These are phyloP conservation scores for Fraxinus excelsior DNA, from an alignment of 257 asterid species.

Conservation along the genomic window DNA sequence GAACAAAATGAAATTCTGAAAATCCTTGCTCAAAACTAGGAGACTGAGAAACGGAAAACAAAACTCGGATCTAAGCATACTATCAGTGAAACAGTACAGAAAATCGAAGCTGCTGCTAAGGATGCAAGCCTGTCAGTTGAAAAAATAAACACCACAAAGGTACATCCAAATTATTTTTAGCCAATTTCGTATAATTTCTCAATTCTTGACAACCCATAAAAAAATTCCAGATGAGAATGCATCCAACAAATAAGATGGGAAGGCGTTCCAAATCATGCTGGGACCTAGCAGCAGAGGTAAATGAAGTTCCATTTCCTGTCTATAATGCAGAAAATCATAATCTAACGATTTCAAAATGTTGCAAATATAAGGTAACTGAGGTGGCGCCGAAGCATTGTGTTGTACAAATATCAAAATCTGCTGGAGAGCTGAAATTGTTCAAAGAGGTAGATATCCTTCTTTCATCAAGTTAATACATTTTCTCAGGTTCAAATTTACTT, in stretches of 20 bases:
- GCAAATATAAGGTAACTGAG: constrained; percentile 28
- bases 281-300: constrained; percentile 31
- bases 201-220: not conserved
- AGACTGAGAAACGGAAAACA: constrained; percentile 28
- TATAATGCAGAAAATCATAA: constrained; percentile 1
- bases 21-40: constrained; percentile 1
- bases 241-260: constrained; percentile 13
- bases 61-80: constrained; percentile 33
- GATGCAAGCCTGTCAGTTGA: constrained; percentile 28
- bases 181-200: not conserved
- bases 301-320: not conserved
- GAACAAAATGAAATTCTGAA: not conserved
- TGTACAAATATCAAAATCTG: constrained; percentile 31
- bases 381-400: constrained; percentile 37
- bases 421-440: constrained; percentile 29
- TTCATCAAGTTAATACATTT: not conserved
- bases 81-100: constrained; percentile 27
- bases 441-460: constrained; percentile 26
- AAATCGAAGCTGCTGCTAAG: constrained; percentile 33
- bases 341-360: not conserved
- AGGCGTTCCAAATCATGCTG: constrained; percentile 27
- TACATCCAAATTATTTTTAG: not conserved
- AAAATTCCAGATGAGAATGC: constrained; percentile 27
- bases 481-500: constrained; percentile 6
- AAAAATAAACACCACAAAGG: constrained; percentile 30